Evolutionary conservation across 202 grass and related monocot genomes (phyloP), one percentile per base, ranked within the genome.

Genomic region (Zizania palustris): DNA sequence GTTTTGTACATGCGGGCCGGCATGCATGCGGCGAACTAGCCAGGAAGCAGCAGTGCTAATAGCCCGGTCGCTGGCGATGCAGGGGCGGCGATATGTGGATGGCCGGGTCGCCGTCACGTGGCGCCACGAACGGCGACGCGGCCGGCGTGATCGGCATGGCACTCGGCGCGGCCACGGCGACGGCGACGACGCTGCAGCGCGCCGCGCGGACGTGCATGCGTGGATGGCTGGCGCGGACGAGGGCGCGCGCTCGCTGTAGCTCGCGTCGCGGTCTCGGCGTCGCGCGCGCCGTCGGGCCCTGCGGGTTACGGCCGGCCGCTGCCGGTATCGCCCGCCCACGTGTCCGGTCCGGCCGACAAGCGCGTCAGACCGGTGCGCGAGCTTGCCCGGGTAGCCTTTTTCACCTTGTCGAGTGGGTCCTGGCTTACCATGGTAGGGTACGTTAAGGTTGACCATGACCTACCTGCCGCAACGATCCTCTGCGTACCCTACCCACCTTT

Each of bases 361-460:
- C 76, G 81, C 86, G 86, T 88, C 86, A 16, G 79, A 67, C 33
- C 13, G 3, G 35, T 4, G 56, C n/a, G 43, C 15, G 15, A 34
- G 8, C n/a, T n/a, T n/a, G n/a, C n/a, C n/a, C n/a, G n/a, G n/a
- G n/a, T n/a, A n/a, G n/a, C n/a, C n/a, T n/a, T n/a, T n/a, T n/a
- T n/a, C n/a, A n/a, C n/a, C n/a, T n/a, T n/a, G n/a, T n/a, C 39
- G 3, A 22, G 57, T 45, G 55, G 72, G 57, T 14, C 42, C 3
- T 19, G 15, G 3, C 1, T 3, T 60, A 21, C 7, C 0, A 2
- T 69, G 45, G 45, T 65, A 16, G 72, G 65, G 84, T 72, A 43
- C 40, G 60, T 44, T 77, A 61, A 28, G 61, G 79, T 73, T 83
- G 79, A 87, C 73, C 73, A 73, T 82, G 66, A 82, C 85, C 67